Percentiles rank a stretch among this genome's conserved stretches.
Evolutionary conservation across 2,329 filamentous ascomycete species (phyloP).

Genomic region (Ceratocystis eucalypticola): DNA sequence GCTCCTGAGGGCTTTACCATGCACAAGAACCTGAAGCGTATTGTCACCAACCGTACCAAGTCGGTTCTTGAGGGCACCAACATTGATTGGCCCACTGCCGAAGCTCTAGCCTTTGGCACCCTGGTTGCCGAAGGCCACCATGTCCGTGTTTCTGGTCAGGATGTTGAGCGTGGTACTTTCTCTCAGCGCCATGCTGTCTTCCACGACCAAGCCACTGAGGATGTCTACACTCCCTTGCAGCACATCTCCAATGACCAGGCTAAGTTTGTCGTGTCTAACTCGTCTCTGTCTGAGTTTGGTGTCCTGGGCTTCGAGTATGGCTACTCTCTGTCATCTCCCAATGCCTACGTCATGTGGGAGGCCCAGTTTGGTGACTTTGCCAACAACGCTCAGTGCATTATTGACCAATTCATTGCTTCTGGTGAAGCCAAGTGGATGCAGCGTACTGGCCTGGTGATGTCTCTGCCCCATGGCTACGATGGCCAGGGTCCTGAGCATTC

Average conservation of each 20-base stretch:
- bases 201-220: constrained; percentile 91
- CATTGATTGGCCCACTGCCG: constrained; percentile 95
- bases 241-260: constrained; percentile 82
- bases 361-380: constrained; percentile 99
- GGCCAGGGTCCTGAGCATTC: constrained; percentile 97
- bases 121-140: constrained; percentile 90
- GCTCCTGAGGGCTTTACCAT: constrained; percentile 74
- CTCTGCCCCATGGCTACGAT: constrained; percentile 92
- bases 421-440: constrained; percentile 99
- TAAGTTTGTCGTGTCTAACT: constrained; percentile 94
- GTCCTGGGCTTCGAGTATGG: constrained; percentile 96
- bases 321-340: constrained; percentile 92
- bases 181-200: constrained; percentile 95
- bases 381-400: constrained; percentile 98
- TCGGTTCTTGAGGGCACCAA: constrained; percentile 80
- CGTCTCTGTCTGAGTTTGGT: constrained; percentile 57
- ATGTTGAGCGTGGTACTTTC: constrained; percentile 98
- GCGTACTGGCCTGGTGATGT: constrained; percentile 90
- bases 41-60: constrained; percentile 79
- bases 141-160: constrained; percentile 93
- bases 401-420: constrained; percentile 96
- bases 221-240: constrained; percentile 84
- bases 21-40: constrained; percentile 95
- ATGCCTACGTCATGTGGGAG: constrained; percentile 98
- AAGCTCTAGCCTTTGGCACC: constrained; percentile 87